Conservation (phyloP, 2,329 filamentous ascomycete species). For the Aspergillus sp. region DNA sequence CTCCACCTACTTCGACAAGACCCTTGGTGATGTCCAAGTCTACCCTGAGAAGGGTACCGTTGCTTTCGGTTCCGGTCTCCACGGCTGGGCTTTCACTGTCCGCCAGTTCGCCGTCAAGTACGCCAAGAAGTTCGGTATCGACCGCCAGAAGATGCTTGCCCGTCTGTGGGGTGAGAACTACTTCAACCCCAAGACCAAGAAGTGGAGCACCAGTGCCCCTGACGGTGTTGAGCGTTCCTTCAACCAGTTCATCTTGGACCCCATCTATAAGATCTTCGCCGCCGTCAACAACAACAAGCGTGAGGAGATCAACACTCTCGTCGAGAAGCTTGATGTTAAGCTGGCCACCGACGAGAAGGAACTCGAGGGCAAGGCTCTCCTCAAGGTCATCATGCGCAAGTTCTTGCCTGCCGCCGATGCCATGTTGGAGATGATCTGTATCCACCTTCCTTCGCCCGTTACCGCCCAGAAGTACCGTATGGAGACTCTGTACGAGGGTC, state of each 20-base stretch:
- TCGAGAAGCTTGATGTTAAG: slow-evolving; percentile 94
- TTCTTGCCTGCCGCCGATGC: slow-evolving; percentile 98
- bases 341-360: slow-evolving; percentile 78
- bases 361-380: slow-evolving; percentile 92
- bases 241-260: slow-evolving; percentile 99
- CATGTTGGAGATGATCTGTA: slow-evolving; percentile 99
- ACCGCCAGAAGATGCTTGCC: slow-evolving; percentile 99
- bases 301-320: slow-evolving; percentile 74
- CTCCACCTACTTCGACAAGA: slow-evolving; percentile 96
- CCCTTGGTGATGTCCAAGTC: slow-evolving; percentile 95
- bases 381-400: slow-evolving; percentile 97
- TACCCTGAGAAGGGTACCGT: slow-evolving; percentile 97
- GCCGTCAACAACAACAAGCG: slow-evolving; percentile 98
- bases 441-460: slow-evolving; percentile 92
- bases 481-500: slow-evolving; percentile 98
- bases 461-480: slow-evolving; percentile 96
- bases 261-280: slow-evolving; percentile 98
- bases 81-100: slow-evolving; percentile 99
- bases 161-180: slow-evolving; percentile 99
- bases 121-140: slow-evolving; percentile 99
- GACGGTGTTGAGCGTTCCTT: slow-evolving; percentile 95
- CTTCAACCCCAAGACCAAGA: slow-evolving; percentile 99
- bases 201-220: slow-evolving; percentile 81
- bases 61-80: slow-evolving; percentile 98
- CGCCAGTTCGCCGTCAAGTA: slow-evolving; percentile 94